A percentile compares a stretch with the other conserved stretches of the same genome.
These are phyloP conservation scores for Caryopteris hybrid DNA, from an alignment of 305 asterid species.

Conservation along the genomic window DNA sequence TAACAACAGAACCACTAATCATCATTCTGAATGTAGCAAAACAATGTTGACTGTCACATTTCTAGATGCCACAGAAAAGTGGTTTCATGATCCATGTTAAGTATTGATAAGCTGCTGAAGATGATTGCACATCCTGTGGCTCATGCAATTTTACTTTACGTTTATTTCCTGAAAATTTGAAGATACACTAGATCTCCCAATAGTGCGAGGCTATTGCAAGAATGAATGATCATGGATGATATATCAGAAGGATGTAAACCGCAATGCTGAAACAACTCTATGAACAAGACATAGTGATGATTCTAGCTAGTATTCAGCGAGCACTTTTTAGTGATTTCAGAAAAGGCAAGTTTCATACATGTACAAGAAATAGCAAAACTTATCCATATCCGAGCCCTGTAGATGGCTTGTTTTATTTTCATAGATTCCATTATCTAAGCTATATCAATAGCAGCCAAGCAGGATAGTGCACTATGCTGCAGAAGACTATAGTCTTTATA, in stretches of 20 bases:
- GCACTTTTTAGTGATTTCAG: neutral
- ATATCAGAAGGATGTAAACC: neutral
- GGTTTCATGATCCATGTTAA: neutral
- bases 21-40: neutral
- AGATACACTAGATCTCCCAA: neutral
- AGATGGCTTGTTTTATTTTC: neutral
- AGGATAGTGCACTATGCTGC: neutral
- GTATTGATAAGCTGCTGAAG: neutral
- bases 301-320: neutral
- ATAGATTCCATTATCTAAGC: neutral
- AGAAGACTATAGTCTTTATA: neutral
- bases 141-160: neutral
- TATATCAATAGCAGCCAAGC: neutral
- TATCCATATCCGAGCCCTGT: neutral
- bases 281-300: neutral
- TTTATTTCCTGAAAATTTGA: neutral
- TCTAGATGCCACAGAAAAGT: neutral
- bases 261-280: neutral
- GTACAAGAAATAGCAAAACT: neutral
- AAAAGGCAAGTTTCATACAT: neutral
- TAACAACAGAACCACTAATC: neutral
- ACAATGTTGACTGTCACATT: neutral
- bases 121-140: neutral
- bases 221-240: neutral
- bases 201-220: neutral